Evolutionary conservation across 2,329 filamentous ascomycete genomes (phyloP).

Genomic region (Phoma sp.): DNA sequence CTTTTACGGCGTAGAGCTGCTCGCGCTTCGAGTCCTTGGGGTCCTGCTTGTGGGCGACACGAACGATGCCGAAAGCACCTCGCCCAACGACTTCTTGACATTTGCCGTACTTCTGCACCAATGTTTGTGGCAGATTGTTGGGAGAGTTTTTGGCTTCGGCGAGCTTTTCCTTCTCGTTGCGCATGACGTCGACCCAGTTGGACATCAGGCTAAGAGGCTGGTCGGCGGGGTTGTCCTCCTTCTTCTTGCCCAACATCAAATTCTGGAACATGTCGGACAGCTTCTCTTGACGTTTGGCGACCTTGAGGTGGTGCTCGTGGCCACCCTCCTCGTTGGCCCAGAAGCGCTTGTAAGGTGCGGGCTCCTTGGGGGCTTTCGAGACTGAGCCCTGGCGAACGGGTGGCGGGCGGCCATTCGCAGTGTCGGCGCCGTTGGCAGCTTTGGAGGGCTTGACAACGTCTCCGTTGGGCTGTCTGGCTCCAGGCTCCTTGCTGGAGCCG

Average conservation of each 20-base stretch:
- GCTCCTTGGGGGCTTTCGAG: conserved; percentile 42
- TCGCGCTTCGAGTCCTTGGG: conserved; percentile 78
- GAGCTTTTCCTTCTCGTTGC: conserved; percentile 80
- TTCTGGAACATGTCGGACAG: conserved; percentile 89
- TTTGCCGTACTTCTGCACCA: conserved; percentile 97
- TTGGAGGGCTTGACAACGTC: conserved; percentile 34
- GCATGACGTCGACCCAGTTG: conserved; percentile 93
- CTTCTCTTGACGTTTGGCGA: conserved; percentile 91
- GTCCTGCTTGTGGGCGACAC: conserved; percentile 95
- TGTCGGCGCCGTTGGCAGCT: conserved; percentile 34
- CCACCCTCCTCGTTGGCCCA: conserved; percentile 69
- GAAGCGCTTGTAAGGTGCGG: conserved; percentile 57
- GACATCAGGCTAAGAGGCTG: conserved; percentile 92
- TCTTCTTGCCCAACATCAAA: conserved; percentile 81
- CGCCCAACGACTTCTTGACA: conserved; percentile 97
- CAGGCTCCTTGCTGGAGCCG: conserved; percentile 41
- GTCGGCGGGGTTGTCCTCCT: conserved; percentile 72
- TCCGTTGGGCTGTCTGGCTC: conserved; percentile 35
- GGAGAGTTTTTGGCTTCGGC: conserved; percentile 79
- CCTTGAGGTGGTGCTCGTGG: conserved; percentile 89
- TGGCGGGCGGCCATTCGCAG: conserved; percentile 34
- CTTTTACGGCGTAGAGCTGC: conserved; percentile 96
- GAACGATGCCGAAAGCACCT: conserved; percentile 95
- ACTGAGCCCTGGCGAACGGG: conserved; percentile 33
- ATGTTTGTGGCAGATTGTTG: conserved; percentile 76